phyloP scores from a whole-genome alignment of 2,329 filamentous ascomycete genomes.

The Raffaelea deltoideospora region DNA sequence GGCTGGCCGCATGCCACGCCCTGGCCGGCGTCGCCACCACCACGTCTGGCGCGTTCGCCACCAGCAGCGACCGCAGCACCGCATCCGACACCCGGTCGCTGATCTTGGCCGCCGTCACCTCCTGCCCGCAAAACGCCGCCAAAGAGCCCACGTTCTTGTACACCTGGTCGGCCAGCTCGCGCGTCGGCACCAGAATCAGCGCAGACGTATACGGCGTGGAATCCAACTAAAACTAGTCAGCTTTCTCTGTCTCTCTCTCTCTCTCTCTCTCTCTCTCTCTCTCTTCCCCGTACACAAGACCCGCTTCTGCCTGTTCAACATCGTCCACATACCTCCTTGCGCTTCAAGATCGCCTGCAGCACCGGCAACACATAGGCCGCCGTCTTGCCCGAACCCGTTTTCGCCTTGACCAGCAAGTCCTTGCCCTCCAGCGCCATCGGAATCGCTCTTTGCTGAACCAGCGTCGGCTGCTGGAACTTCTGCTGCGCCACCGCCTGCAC shows the following conservation, averaged over 20 bases:
- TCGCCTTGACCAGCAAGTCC: conserved; percentile 82
- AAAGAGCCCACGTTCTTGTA: conserved; percentile 63
- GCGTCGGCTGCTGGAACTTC: conserved; percentile 74
- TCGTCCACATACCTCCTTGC: conserved; percentile 40
- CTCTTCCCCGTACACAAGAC: too few species aligned
- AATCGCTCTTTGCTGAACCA: conserved; percentile 75
- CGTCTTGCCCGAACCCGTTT: conserved; percentile 93
- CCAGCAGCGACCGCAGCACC: conserved; percentile 74
- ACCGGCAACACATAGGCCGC: conserved; percentile 88
- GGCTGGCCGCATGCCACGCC: conserved; percentile 63
- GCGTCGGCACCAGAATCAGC: conserved; percentile 86
- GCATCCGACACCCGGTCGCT: conserved; percentile 81
- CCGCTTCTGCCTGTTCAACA: too few species aligned
- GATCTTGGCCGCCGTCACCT: conserved; percentile 69
- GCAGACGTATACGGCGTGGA: conserved; percentile 44
- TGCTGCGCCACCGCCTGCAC: conserved; percentile 75
- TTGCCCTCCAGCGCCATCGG: conserved; percentile 75
- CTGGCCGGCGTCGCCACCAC: conserved; percentile 84
- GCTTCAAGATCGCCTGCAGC: conserved; percentile 68
- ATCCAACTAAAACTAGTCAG: conserved; percentile 24
- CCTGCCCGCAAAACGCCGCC: conserved; percentile 69
- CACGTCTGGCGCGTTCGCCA: conserved; percentile 75
- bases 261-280: not conserved
- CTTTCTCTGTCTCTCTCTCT: not conserved
- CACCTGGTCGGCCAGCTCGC: conserved; percentile 87